Base-by-base conservation (phyloP, 805 yeast species). In the Hanseniaspora pseudoguilliermondii region DNA sequence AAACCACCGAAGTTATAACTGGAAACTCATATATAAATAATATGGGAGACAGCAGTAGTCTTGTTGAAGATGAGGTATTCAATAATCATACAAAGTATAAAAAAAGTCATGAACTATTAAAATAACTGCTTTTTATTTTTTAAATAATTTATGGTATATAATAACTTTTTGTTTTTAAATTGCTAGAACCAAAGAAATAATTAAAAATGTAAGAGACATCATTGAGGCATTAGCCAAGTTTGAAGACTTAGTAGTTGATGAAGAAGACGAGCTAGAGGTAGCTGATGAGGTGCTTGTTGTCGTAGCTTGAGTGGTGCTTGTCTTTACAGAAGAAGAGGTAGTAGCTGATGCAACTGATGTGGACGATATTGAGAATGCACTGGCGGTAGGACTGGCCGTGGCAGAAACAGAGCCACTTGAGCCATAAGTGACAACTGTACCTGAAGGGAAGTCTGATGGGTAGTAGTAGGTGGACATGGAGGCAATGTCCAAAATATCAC, bases 361-460 rank as follows among this genome's bases (percentile, higher is more conserved):
- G 21, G 50, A 10, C 16, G 23, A 38, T 13, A 41, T 23, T 10
- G 36, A 15, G 27, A 43, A 20, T 8, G 32, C 21, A 18, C 25
- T 36, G n/a, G 16, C 41, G 13, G 39, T 9, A 11, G 48, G 38
- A 35, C 40, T 13, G 2, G 49, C 27, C 4, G 35, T 23, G 3
- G 29, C 36, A 13, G 47, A 32, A 3, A 13, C 35, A 3, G 46
- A 39, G 5, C 5, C 27, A 27, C 9, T 25, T 8, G 47, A 15
- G 3, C 25, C 36, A 35, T 35, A 29, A 46, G 51, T 46, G 16
- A 47, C 25, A 32, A 39, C 35, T 5, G 41, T 54, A 10, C 48
- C 48, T 5, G 40, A 34, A 15, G 52, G 23, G 54, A 66, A 66
- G 55, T 66, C 57, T 29, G 60, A 59, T 38, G 69, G 71, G 11